Base-by-base conservation (phyloP, 1,284 basidiomycete species). In the Pterula multifida region DNA sequence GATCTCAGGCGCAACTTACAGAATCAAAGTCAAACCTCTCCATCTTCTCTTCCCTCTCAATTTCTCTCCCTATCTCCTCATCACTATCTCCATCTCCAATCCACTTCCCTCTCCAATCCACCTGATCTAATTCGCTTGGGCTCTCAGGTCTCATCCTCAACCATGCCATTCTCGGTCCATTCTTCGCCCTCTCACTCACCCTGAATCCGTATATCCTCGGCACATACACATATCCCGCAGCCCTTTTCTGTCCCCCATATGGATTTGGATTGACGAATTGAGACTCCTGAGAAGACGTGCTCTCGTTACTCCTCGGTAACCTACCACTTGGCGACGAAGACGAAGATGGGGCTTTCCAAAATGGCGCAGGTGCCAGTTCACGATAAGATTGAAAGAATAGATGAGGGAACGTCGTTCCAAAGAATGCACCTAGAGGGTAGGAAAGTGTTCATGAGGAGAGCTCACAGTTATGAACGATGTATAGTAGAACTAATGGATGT, bases 341-440 rank as follows among this genome's bases (percentile, higher is more conserved):
- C 13, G 22, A 13, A 4, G 26, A n/a, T 26, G 45, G 70, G 1
- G 78, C 73, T 55, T 85, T 85, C 75, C 78, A 88, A 67, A 91
- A 95, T 1, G 91, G 90, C 26, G 87, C 85, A 1, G 90, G 88
- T 3, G 89, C 80, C 26, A 92, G 78, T 64, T 93, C 90, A 26
- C 90, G 86, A 70, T 96, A 98, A 55, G 89, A 93, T 64, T 98
- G 94, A 73, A 98, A 98, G 68, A 98, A 91, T 26, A 99, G 76
- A 60, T 98, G 93, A 0, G 95, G 79, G 65, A 99, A 99, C 4
- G 96, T 98, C 0, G 96, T 98, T 21, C 96, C 96, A 68, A 99
- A 99, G 71, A 97, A 99, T 17, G 96, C 95, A 52, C 93, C 92
- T 96, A 61, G 36, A 52, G 53, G n/a, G 51, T 50, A 52, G 58